Base-by-base conservation (phyloP, 257 asterid genomes). In the Penstemon newberryi region DNA sequence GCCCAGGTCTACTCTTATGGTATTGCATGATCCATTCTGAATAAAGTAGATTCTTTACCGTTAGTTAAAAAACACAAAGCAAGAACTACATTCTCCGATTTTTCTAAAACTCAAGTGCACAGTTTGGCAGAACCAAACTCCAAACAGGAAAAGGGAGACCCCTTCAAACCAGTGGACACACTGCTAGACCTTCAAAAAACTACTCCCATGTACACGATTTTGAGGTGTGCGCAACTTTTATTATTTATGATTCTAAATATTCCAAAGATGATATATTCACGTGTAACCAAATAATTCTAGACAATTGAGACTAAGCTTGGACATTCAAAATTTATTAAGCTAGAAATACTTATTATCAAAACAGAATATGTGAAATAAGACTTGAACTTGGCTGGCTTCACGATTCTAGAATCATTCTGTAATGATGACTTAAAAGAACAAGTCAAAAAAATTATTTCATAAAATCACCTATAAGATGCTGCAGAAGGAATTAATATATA, bases 11-110 rank as follows among this genome's bases (percentile, higher is more conserved):
- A 67, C 80, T 79, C 78, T 89, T 85, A 70, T 86, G 80, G 80
- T 91, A 89, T 56, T 86, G 79, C 54, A 52, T 74, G 60, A 91
- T 78, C 97, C 99, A 94, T 76, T 89, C 99, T 94, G 80, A 83
- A 74, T 39, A 63, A 59, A 51, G 69, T 57, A 42, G 52, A 74
- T 19, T 45, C n/a, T 47, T 46, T 42, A 63, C 9, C 54, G 3
- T 38, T 41, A 38, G 63, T 60, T 52, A 11, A 39, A 36, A 46
- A 43, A 9, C 56, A 52, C 3, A 12, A 36, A 62, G 8, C 8
- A 55, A 9, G 19, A 10, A 49, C 8, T 18, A 69, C 19, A 46
- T 47, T 15, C 18, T 43, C 52, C 45, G 53, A 62, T 7, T 77
- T 73, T 18, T 8, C 46, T 47, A 76, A 12, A 61, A 50, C 64